Conservation (phyloP, 345 rosid genomes). For the Erysimum cheiranthoides region DNA sequence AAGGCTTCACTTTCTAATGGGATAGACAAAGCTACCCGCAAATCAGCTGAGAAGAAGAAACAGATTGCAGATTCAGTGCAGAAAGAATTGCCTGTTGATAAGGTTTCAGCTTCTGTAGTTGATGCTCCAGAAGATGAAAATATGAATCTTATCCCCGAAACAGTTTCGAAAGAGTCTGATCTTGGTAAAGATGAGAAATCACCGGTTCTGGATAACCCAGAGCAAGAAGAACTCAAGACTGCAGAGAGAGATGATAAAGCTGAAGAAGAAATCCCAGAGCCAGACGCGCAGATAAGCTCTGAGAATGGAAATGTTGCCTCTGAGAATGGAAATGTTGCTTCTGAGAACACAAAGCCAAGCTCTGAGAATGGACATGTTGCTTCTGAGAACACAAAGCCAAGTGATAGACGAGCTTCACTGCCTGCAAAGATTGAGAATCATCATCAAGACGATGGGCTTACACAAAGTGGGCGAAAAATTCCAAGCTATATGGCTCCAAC, state of each 20-base stretch:
- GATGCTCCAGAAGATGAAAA: conserved; percentile 45
- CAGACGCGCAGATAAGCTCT: conserved; percentile 42
- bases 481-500: conserved; percentile 95
- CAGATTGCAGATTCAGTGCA: conserved; percentile 39
- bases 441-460: conserved; percentile 55
- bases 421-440: conserved; percentile 63
- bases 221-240: conserved; percentile 43
- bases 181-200: conserved; percentile 32
- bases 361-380: no score
- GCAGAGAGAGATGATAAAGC: conserved; percentile 46
- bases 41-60: conserved; percentile 50
- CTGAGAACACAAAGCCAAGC: conserved; percentile 53
- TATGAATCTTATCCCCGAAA: conserved; percentile 32
- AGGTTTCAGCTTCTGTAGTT: conserved; percentile 39
- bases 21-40: conserved; percentile 42
- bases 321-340: neutral
- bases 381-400: conserved; percentile 52
- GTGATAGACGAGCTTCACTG: conserved; percentile 69
- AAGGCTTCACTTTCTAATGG: conserved; percentile 51
- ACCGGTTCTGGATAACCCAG: conserved; percentile 37
- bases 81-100: conserved; percentile 42
- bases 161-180: conserved; percentile 44
- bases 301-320: conserved; percentile 45
- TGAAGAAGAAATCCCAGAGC: conserved; percentile 51
- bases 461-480: conserved; percentile 55